Conservation (phyloP, 345 rosid genomes). For the Eucalyptus albens region DNA sequence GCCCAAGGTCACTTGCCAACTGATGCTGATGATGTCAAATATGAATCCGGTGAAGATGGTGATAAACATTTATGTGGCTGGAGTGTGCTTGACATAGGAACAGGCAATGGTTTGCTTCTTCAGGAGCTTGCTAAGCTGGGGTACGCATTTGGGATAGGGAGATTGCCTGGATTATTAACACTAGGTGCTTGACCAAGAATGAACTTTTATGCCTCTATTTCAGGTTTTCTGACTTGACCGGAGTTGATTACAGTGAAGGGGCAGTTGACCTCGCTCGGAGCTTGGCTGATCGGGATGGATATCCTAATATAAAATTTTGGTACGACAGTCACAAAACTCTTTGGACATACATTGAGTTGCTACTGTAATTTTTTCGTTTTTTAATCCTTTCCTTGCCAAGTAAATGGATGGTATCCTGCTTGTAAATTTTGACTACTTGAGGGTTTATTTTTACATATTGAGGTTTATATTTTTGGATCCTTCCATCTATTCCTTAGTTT, state of each 20-base stretch:
- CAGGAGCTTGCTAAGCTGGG: conserved; percentile 95
- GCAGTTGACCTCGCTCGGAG: conserved; percentile 79
- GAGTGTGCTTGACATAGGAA: conserved; percentile 96
- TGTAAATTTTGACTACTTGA: neutral
- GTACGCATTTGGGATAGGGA: conserved; percentile 32
- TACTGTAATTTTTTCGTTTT: neutral
- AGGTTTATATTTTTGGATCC: neutral
- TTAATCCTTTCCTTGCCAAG: neutral
- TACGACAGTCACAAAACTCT: conserved; percentile 6
- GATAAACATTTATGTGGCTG: conserved; percentile 57
- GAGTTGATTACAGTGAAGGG: conserved; percentile 85
- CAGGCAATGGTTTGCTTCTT: conserved; percentile 94
- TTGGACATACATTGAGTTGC: neutral
- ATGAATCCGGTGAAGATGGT: conserved; percentile 35
- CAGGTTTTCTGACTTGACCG: conserved; percentile 93
- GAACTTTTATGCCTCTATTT: neutral
- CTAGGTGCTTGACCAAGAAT: neutral
- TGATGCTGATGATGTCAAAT: conserved; percentile 19
- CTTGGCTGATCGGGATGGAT: conserved; percentile 82
- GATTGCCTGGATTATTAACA: neutral
- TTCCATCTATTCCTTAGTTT: neutral
- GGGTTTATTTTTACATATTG: neutral
- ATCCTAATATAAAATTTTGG: conserved; percentile 62
- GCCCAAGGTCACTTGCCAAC: conserved; percentile 35
- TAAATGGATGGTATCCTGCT: neutral